Evolutionary conservation across 2,329 filamentous ascomycete species (phyloP), one percentile per base, ranked within the genome.

Genomic region (Cladosporium sp.): DNA sequence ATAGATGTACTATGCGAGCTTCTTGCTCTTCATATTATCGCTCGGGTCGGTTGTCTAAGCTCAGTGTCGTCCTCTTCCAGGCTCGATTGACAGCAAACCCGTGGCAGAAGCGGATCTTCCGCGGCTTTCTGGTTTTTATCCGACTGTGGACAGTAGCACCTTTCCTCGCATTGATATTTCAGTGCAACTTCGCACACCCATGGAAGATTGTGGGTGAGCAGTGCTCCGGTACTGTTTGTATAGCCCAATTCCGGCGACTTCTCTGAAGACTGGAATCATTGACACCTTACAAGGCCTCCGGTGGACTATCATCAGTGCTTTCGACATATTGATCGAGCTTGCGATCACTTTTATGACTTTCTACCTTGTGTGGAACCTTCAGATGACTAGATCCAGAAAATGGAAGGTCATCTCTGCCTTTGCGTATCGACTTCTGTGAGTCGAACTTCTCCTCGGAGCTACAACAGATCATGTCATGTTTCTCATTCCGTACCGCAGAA

Each of bases 241-340:
- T 24, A 4, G 13, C 20, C 19, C 2, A 50, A 25, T 34, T 19
- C 57, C 24, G 34, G 24, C 25, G 51, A 68, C 2, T 70, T 32
- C 12, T 49, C n/a, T n/a, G 13, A 49, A 10, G 13, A 49, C 10
- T 17, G 9, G 32, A 32, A 32, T 32, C 20, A 25, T n/a, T 22
- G 17, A 15, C 10, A 39, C 7, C 25, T 48, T 20, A 13, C 19
- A 53, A 36, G 36, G 35, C 10, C 19, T 40, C 15, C 20, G 49
- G 13, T 78, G 75, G 75, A 66, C 71, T 20, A 64, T 69, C 2
- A 65, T 77, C 17, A 68, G 68, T 2, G 70, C 63, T 0, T 66
- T 78, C 24, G 77, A 79, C 42, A 66, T 78, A 3, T 15, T 72
- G 17, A 73, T 70, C 10, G 77, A 80, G 60, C 25, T 71, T 1